phyloP scores from a whole-genome alignment of 208 protist genomes.

The Acanthamoeba sp. region DNA sequence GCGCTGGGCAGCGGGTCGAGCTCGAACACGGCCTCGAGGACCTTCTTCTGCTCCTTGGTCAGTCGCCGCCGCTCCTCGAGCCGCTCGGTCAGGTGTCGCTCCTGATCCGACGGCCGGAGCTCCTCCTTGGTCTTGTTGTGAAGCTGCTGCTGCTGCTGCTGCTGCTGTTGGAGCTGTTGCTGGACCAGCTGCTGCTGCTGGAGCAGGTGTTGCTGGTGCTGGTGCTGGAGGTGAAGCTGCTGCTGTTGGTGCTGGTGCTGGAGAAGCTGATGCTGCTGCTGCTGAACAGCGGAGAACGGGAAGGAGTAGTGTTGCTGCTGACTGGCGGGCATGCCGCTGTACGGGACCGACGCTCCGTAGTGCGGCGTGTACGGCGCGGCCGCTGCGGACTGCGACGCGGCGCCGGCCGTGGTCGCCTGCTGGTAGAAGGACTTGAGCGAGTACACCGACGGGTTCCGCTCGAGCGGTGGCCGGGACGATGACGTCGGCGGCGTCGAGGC shows the following conservation, averaged over 20 bases:
- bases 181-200: constrained; percentile 21
- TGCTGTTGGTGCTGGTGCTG: neutral
- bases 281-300: neutral
- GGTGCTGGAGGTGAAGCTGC: neutral
- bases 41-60: constrained; percentile 75
- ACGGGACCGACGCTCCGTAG: neutral
- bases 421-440: constrained; percentile 26
- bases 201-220: neutral
- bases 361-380: neutral
- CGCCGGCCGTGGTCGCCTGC: neutral
- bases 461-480: neutral
- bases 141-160: constrained; percentile 20
- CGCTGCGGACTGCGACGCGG: neutral
- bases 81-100: constrained; percentile 12
- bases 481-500: neutral
- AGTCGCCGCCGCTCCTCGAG: constrained; percentile 77
- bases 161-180: constrained; percentile 19
- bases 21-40: constrained; percentile 83
- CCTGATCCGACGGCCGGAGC: neutral
- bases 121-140: constrained; percentile 25
- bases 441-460: neutral
- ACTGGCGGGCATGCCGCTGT: neutral
- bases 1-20: constrained; percentile 79
- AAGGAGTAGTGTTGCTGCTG: neutral
- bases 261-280: neutral